phyloP scores from a whole-genome alignment of 208 protist genomes.

The Crithidia mellificae region DNA sequence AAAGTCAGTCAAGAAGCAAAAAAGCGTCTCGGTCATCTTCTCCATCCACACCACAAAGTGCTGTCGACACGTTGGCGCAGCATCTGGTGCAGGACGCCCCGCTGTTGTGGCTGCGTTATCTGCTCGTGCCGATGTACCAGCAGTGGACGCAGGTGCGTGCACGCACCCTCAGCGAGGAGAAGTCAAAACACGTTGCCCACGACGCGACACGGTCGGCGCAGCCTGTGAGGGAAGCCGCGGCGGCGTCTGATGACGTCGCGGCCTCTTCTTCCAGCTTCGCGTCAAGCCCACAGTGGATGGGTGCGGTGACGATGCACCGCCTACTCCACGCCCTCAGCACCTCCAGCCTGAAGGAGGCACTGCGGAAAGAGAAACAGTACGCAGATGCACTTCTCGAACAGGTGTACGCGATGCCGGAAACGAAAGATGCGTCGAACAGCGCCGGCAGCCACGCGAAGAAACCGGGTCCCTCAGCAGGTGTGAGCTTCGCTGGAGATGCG shows the following conservation, averaged over 20 bases:
- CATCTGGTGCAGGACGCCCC: constrained; percentile 31
- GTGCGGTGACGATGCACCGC: constrained; percentile 18
- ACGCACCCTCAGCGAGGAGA: background rate
- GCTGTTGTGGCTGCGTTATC: constrained; percentile 29
- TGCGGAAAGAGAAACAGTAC: constrained; percentile 11
- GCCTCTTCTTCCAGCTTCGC: background rate
- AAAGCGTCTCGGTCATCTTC: too few species aligned
- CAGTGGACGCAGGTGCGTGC: constrained; percentile 25
- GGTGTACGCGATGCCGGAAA: background rate
- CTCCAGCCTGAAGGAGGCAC: constrained; percentile 11
- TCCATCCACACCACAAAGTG: too few species aligned
- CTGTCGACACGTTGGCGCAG: constrained; percentile 11
- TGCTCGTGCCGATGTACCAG: constrained; percentile 34
- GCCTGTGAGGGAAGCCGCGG: background rate
- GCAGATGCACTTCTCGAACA: background rate
- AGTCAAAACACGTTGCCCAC: background rate
- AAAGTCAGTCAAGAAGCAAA: too few species aligned
- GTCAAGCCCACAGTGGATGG: background rate
- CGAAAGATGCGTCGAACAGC: too few species aligned
- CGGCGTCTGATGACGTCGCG: background rate
- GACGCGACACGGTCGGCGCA: background rate
- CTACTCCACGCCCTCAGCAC: constrained; percentile 23
- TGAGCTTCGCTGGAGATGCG: too few species aligned
- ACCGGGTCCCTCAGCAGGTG: too few species aligned
- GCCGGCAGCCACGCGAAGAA: too few species aligned